Percentiles rank a stretch among this genome's conserved stretches.
Evolutionary conservation across 768 basidiomycete species (phyloP).

Genomic region (Erythrobasidium yunnanense): DNA sequence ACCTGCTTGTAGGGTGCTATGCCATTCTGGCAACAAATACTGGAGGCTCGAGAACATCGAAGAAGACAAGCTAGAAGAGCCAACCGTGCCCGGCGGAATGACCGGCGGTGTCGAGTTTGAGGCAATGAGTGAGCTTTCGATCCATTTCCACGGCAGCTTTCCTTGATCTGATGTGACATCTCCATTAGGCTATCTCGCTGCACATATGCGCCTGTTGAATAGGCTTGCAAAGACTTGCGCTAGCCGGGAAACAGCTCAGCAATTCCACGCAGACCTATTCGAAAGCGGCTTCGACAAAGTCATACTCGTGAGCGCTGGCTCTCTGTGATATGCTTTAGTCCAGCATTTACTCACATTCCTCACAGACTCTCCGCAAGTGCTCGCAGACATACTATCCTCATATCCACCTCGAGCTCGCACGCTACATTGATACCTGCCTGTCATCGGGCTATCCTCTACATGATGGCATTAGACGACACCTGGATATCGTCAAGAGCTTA

Average conservation of each 20-base stretch:
- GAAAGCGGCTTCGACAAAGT: slow-evolving; percentile 83
- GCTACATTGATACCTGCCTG: slow-evolving; percentile 52
- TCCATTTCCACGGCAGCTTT: not conserved
- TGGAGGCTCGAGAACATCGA: slow-evolving; percentile 79
- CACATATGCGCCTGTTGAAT: slow-evolving; percentile 77
- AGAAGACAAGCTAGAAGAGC: slow-evolving; percentile 72
- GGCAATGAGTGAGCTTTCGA: slow-evolving; percentile 67
- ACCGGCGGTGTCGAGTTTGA: slow-evolving; percentile 98
- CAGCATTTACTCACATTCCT: not conserved
- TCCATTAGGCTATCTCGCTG: slow-evolving; percentile 45
- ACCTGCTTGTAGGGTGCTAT: slow-evolving; percentile 84
- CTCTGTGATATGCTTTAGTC: not conserved
- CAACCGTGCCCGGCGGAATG: slow-evolving; percentile 91
- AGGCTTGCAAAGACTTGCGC: slow-evolving; percentile 57
- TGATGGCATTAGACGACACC: not conserved
- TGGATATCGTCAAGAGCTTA: slow-evolving; percentile 1
- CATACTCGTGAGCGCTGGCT: slow-evolving; percentile 55
- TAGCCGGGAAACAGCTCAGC: slow-evolving; percentile 63
- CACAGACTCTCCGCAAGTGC: slow-evolving; percentile 86
- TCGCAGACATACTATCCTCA: slow-evolving; percentile 88
- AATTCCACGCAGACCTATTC: slow-evolving; percentile 78
- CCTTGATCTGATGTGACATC: slow-evolving; percentile 49
- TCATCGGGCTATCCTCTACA: slow-evolving; percentile 18
- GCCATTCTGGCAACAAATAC: slow-evolving; percentile 83
- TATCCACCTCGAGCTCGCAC: slow-evolving; percentile 82